These are phyloP conservation scores for Plasmopara muralis DNA, from an alignment of 352 stramenopile genomes.

Conservation along the genomic window DNA sequence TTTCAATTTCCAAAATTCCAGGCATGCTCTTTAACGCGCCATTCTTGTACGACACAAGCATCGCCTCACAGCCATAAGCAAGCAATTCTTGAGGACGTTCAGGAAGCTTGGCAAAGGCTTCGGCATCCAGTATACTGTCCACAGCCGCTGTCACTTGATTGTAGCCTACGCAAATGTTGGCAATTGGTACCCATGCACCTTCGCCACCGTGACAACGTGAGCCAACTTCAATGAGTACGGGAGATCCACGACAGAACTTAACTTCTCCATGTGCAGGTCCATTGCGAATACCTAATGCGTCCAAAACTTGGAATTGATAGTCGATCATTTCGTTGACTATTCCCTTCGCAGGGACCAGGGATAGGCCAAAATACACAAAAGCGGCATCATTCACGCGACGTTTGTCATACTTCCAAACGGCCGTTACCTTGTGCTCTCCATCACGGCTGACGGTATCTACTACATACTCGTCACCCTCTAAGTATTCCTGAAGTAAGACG, in stretches of 20 bases:
- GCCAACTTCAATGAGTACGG: conserved; percentile 94
- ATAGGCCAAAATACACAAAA: conserved; percentile 93
- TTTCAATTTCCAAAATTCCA: conserved; percentile 87
- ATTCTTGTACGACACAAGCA: conserved; percentile 90
- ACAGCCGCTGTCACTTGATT: conserved; percentile 90
- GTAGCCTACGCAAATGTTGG: conserved; percentile 88
- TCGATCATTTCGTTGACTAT: conserved; percentile 77
- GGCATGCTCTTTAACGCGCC: conserved; percentile 88
- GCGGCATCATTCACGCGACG: conserved; percentile 88
- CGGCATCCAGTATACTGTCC: conserved; percentile 65
- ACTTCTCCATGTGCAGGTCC: conserved; percentile 77
- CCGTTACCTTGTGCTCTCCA: conserved; percentile 92
- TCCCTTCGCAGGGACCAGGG: conserved; percentile 55
- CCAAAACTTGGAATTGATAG: conserved; percentile 76
- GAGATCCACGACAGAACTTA: conserved; percentile 76
- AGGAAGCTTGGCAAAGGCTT: conserved; percentile 52
- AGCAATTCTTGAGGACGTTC: conserved; percentile 62
- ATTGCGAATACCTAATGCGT: conserved; percentile 68
- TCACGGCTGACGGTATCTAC: conserved; percentile 92
- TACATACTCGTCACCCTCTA: conserved; percentile 94
- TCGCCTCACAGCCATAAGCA: conserved; percentile 88
- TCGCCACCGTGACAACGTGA: conserved; percentile 94
- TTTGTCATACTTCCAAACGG: conserved; percentile 98
- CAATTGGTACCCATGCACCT: conserved; percentile 90
- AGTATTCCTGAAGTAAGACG: conserved; percentile 90